These are phyloP conservation scores for Cymbopogon citratus DNA, from an alignment of 176 grass and related monocot species.

Conservation along the genomic window DNA sequence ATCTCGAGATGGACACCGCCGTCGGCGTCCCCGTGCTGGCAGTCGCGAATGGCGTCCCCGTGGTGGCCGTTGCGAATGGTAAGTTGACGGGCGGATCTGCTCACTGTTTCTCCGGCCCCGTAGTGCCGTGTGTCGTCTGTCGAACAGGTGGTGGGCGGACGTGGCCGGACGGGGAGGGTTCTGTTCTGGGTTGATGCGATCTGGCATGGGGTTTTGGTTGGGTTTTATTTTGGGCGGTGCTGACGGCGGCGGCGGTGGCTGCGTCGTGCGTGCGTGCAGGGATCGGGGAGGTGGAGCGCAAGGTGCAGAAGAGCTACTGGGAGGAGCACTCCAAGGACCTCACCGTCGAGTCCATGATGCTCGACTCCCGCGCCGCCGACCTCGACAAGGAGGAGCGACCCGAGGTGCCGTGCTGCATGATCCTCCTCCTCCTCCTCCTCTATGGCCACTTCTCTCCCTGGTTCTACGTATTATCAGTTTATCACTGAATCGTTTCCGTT, in stretches of 20 bases:
- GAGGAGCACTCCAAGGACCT: constrained; percentile 92
- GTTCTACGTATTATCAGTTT: background rate
- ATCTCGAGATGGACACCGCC: constrained; percentile 26
- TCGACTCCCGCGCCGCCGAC: constrained; percentile 80
- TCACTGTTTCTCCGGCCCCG: background rate
- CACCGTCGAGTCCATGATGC: constrained; percentile 98
- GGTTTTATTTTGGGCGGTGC: background rate
- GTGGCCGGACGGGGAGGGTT: background rate
- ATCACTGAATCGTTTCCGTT: background rate
- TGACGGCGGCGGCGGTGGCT: background rate
- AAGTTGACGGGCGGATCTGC: constrained; percentile 20
- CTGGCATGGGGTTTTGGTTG: background rate
- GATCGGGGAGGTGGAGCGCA: constrained; percentile 60
- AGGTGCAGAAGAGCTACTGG: constrained; percentile 89
- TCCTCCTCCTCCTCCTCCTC: no score
- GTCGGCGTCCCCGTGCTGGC: constrained; percentile 22
- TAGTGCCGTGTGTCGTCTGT: no score
- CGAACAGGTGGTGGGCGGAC: constrained; percentile 19
- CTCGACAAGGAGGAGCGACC: constrained; percentile 95
- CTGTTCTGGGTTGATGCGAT: background rate
- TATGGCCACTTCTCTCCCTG: background rate
- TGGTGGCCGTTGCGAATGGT: constrained; percentile 37
- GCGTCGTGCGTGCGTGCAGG: background rate
- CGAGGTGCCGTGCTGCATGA: constrained; percentile 44
- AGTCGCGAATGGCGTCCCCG: constrained; percentile 34